Evolutionary conservation across 1,139 yeast species (phyloP).

Genomic region (Suhomyces taliae): DNA sequence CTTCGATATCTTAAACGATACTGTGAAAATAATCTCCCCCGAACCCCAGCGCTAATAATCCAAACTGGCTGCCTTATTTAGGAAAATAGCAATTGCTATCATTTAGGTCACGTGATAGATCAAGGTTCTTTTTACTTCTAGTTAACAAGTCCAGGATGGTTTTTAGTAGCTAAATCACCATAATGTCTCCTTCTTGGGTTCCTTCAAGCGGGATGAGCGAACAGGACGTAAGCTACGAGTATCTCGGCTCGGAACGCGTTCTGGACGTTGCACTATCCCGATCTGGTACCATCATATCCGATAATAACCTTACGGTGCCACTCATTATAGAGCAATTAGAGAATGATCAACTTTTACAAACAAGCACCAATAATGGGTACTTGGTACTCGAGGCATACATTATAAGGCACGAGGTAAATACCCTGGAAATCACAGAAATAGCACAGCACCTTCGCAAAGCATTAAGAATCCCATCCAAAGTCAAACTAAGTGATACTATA

Average conservation of each 20-base stretch:
- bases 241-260: neutral
- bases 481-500: neutral
- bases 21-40: too few species aligned
- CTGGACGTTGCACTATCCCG: neutral
- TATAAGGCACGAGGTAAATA: neutral
- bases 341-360: neutral
- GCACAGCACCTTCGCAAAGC: neutral
- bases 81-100: too few species aligned
- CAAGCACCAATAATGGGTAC: neutral
- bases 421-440: neutral
- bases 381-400: slow-evolving; percentile 1
- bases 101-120: neutral
- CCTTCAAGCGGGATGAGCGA: neutral
- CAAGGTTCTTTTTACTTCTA: too few species aligned
- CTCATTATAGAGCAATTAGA: neutral
- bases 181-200: neutral
- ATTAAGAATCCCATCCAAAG: neutral
- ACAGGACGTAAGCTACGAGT: neutral
- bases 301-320: neutral
- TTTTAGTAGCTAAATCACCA: neutral
- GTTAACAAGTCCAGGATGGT: too few species aligned
- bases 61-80: too few species aligned
- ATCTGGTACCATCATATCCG: neutral
- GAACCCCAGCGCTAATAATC: too few species aligned
- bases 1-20: too few species aligned